A percentile compares a stretch with the other conserved stretches of the same genome.
phyloP scores from a whole-genome alignment of 495 filamentous ascomycete species.

The Geoglossum glabrum region DNA sequence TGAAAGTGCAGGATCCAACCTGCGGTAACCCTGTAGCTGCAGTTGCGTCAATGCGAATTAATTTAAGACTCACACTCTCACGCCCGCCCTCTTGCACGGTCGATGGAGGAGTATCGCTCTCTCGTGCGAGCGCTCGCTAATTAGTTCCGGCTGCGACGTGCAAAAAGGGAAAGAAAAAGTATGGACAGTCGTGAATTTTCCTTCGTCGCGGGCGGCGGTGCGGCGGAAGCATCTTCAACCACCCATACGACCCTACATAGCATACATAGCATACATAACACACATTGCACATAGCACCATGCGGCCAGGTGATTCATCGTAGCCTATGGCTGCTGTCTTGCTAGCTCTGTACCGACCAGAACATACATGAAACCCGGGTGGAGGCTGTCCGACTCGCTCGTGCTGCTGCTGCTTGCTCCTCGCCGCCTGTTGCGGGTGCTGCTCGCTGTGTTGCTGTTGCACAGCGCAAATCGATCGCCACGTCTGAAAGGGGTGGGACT shows the following conservation, averaged over 20 bases:
- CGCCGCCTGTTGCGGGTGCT: background rate
- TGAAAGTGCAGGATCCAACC: background rate
- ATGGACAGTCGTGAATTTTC: background rate
- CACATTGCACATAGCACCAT: background rate
- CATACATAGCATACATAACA: background rate
- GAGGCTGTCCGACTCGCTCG: background rate
- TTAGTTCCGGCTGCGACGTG: background rate
- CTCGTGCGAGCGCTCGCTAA: background rate
- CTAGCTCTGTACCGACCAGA: background rate
- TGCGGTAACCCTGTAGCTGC: background rate
- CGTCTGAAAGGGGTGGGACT: background rate
- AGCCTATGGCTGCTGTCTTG: background rate
- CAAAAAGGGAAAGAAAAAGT: background rate
- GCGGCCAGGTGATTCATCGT: background rate
- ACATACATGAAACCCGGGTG: background rate
- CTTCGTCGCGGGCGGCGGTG: background rate
- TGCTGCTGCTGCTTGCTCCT: background rate
- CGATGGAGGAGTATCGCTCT: too few relatives aligned
- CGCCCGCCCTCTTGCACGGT: background rate
- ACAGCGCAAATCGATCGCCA: background rate
- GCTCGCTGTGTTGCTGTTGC: background rate
- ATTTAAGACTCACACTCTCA: background rate
- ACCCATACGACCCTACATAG: background rate
- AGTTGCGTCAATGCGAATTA: background rate
- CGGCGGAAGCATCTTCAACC: background rate